Percentiles rank a stretch among this genome's conserved stretches.
These are phyloP conservation scores for Aspergillus jensenii DNA, from an alignment of 2,329 filamentous ascomycete species.

Conservation along the genomic window DNA sequence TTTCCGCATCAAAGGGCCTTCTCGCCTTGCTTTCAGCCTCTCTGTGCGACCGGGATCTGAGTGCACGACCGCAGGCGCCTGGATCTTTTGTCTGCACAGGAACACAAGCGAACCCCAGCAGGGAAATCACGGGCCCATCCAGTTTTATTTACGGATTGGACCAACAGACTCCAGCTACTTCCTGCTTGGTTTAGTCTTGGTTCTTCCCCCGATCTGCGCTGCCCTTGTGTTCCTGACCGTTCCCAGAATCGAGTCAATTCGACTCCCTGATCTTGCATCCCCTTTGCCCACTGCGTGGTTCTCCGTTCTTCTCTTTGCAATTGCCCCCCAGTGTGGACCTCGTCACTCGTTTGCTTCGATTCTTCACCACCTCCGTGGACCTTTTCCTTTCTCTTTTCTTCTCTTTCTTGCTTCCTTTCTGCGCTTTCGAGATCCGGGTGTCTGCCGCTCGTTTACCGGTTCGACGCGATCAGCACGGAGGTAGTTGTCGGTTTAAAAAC, in stretches of 20 bases:
- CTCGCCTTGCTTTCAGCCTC: conserved; percentile 4
- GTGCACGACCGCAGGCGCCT: neutral
- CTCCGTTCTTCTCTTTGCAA: conserved; percentile 3
- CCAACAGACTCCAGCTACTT: neutral
- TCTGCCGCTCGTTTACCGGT: conserved; percentile 5
- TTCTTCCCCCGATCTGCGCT: conserved; percentile 1
- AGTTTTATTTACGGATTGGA: neutral
- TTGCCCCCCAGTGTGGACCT: conserved; percentile 1
- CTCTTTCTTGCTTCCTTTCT: neutral
- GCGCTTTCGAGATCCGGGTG: neutral
- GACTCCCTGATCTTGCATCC: conserved; percentile 7
- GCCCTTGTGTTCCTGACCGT: conserved; percentile 1
- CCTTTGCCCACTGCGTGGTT: conserved; percentile 3
- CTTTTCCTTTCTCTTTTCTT: neutral
- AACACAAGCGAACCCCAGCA: neutral
- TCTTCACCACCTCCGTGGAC: conserved; percentile 9
- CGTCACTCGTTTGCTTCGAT: conserved; percentile 15
- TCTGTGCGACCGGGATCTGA: neutral
- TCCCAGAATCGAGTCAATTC: too few species aligned
- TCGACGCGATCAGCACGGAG: conserved; percentile 11
- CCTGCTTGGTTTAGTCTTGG: neutral
- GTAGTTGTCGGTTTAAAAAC: neutral
- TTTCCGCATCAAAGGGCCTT: neutral
- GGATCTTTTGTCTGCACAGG: neutral
- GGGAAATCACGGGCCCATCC: conserved; percentile 5